These are phyloP conservation scores for Lichina pygmaea DNA, from an alignment of 495 filamentous ascomycete genomes.

Conservation along the genomic window DNA sequence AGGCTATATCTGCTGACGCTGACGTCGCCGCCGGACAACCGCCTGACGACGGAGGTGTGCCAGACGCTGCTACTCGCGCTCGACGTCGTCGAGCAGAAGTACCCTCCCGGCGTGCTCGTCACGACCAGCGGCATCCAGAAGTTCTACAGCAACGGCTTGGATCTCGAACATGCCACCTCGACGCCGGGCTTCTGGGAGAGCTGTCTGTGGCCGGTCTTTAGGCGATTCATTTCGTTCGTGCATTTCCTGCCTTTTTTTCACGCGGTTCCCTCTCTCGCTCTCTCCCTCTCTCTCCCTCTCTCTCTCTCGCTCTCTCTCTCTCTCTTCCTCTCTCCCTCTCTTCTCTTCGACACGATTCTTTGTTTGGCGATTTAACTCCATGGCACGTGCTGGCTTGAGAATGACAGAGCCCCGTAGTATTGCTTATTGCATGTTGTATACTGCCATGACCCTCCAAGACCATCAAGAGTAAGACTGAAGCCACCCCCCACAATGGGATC, in stretches of 20 bases:
- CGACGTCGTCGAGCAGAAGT: slow-evolving; percentile 40
- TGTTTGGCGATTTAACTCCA: no score
- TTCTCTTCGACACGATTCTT: not conserved
- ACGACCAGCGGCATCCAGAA: slow-evolving; percentile 49
- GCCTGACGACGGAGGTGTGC: slow-evolving; percentile 40
- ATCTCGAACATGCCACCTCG: slow-evolving; percentile 26
- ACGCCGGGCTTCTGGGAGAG: slow-evolving; percentile 22
- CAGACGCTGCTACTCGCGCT: slow-evolving; percentile 37
- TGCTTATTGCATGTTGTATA: not conserved
- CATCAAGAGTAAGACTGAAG: not conserved
- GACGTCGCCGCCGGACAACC: slow-evolving; percentile 41
- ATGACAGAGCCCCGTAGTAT: no score
- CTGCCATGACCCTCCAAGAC: not conserved
- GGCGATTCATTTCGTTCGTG: slow-evolving; percentile 32
- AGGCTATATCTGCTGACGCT: slow-evolving; percentile 50
- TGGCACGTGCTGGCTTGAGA: no score
- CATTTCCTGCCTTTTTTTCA: slow-evolving; percentile 4
- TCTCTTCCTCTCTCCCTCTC: not conserved
- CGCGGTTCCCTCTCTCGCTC: slow-evolving; percentile 1
- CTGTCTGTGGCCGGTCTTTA: slow-evolving; percentile 29
- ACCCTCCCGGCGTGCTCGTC: slow-evolving; percentile 40
- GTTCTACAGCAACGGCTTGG: slow-evolving; percentile 63
- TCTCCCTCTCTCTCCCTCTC: slow-evolving; percentile 4
- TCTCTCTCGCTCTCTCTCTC: not conserved
- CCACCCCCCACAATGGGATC: not conserved